Base-by-base conservation (phyloP, 345 rosid genomes). In the Noccaea bulbosa region DNA sequence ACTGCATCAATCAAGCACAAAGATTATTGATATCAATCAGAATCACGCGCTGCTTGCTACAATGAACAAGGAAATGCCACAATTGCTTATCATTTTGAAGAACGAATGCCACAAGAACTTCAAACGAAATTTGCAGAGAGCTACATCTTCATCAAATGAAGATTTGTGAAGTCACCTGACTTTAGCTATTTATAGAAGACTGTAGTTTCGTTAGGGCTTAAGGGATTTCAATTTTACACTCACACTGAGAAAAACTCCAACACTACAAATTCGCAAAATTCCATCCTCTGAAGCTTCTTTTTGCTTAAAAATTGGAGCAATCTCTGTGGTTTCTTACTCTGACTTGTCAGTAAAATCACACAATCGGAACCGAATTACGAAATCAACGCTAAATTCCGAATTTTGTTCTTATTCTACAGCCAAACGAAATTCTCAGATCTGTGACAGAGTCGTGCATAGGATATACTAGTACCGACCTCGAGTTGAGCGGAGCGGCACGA, bases 401-500 rank as follows among this genome's bases (percentile, higher is more conserved):
- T 39, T 50, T 17, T 33, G 14, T 43, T 43, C 22, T 20, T 35
- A 65, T 3, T 22, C 16, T 24, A 4, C 11, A 6, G 27, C 51
- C 27, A 17, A 4, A 53, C 11, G 2, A 24, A 11, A 11, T 54
- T 37, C 41, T 58, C 17, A 48, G 66, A 58, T 58, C 47, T 44
- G 10, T 8, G 9, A 59, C 27, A 22, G 61, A 72, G 22, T 68
- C 22, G 6, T n/a, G 11, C 34, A 33, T 20, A 41, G 45, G 49
- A 20, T 20, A 84, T 2, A 46, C 72, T 59, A 48, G 77, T 57
- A 16, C 87, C 77, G 0, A 88, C 87, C 12, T 80, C 76, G 46
- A 86, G 80, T 40, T 82, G 82, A 73, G 61, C 22, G 58, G 75
- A 49, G 15, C 78, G 71, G 78, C 91, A 86, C 12, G 78, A 75